Evolutionary conservation across 495 filamentous ascomycete genomes (phyloP).

Genomic region (Cudoniella acicularis): DNA sequence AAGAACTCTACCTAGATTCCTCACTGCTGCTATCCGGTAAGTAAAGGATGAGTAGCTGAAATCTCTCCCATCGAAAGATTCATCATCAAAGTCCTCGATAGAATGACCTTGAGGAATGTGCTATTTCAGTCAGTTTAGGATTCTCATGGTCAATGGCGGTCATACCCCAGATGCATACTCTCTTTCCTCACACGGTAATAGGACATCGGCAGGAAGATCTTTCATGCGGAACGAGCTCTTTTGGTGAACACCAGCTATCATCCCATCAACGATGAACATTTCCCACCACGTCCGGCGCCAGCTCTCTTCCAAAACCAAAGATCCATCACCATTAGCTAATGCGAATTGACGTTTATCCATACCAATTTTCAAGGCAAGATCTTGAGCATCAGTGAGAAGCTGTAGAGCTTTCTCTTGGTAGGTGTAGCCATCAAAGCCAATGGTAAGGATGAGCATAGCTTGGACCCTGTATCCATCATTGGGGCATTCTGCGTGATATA

Average conservation of each 20-base stretch:
- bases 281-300: slow-evolving; percentile 92
- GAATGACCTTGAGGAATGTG: slow-evolving; percentile 57
- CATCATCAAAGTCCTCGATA: slow-evolving; percentile 68
- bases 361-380: slow-evolving; percentile 69
- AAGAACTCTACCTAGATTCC: slow-evolving; percentile 74
- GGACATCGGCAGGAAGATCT: slow-evolving; percentile 53
- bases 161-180: slow-evolving; percentile 62
- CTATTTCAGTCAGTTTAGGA: slow-evolving; percentile 34
- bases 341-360: slow-evolving; percentile 61
- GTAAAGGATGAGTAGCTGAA: slow-evolving; percentile 73
- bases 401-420: slow-evolving; percentile 62
- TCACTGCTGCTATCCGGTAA: slow-evolving; percentile 70
- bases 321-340: slow-evolving; percentile 39
- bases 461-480: slow-evolving; percentile 70
- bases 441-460: slow-evolving; percentile 69
- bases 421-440: slow-evolving; percentile 73
- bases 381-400: slow-evolving; percentile 62
- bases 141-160: not conserved
- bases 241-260: slow-evolving; percentile 54
- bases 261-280: slow-evolving; percentile 73
- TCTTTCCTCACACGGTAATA: slow-evolving; percentile 74
- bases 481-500: slow-evolving; percentile 44
- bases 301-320: slow-evolving; percentile 59
- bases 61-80: slow-evolving; percentile 58
- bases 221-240: slow-evolving; percentile 55